Percentiles rank a stretch among this genome's conserved stretches.
phyloP scores from a whole-genome alignment of 805 yeast species.

The Wickerhamomyces sydowiorum region DNA sequence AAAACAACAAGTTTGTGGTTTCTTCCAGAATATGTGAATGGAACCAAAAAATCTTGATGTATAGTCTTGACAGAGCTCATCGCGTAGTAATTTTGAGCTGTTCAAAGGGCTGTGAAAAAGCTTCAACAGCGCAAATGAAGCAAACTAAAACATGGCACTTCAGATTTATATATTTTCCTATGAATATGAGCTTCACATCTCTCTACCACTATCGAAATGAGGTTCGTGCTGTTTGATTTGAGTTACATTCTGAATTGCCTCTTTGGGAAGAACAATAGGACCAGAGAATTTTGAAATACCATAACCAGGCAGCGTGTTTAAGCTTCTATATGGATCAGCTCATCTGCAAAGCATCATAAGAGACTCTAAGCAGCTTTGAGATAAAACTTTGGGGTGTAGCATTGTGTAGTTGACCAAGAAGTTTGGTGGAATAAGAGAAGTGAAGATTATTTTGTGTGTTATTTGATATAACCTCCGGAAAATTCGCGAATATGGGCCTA shows the following conservation, averaged over 20 bases:
- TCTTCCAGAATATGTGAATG: constrained; percentile 32
- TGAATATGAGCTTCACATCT: background rate
- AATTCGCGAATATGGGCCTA: too few relatives aligned
- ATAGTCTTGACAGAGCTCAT: constrained; percentile 12
- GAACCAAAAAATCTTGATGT: constrained; percentile 21
- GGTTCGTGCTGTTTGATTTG: background rate
- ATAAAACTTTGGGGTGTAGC: too few relatives aligned
- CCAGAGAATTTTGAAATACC: too few relatives aligned
- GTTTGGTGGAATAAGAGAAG: too few relatives aligned
- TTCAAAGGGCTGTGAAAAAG: background rate
- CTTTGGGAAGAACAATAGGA: constrained; percentile 1
- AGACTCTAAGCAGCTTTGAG: too few relatives aligned
- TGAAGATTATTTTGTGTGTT: too few relatives aligned
- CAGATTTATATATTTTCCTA: background rate
- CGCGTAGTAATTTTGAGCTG: background rate
- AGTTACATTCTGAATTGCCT: background rate
- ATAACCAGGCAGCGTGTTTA: too few relatives aligned
- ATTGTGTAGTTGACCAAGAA: too few relatives aligned
- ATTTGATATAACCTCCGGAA: too few relatives aligned
- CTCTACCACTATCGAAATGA: background rate
- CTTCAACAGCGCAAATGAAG: background rate
- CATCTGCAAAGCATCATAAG: background rate
- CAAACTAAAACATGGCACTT: background rate
- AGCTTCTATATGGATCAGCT: too few relatives aligned
- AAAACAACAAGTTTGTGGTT: constrained; percentile 43